Conservation (phyloP, 306 rosid species). For the Ormosia semicastrata region DNA sequence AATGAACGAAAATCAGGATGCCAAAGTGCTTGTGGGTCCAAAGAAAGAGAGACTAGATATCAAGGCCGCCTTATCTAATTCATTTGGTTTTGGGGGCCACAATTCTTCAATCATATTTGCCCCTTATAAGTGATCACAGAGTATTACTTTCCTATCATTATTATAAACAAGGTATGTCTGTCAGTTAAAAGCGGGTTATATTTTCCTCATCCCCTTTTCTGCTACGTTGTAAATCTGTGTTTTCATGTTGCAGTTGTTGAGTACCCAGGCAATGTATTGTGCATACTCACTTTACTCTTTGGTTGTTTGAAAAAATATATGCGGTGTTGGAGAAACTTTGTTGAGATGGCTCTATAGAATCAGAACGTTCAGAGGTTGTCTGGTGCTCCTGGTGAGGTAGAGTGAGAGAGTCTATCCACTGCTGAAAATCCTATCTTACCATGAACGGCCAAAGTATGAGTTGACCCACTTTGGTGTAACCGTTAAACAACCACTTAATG, state of each 20-base stretch:
- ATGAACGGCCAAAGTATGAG: slow-evolving; percentile 42
- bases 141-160: slow-evolving; percentile 34
- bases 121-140: slow-evolving; percentile 61
- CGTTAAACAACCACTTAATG: slow-evolving; percentile 26
- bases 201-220: not conserved
- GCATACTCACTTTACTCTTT: slow-evolving; percentile 21
- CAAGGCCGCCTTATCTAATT: slow-evolving; percentile 89
- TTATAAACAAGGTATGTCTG: slow-evolving; percentile 39
- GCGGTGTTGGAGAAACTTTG: slow-evolving; percentile 16
- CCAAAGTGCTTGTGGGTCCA: slow-evolving; percentile 77
- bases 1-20: slow-evolving; percentile 51
- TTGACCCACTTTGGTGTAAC: slow-evolving; percentile 46
- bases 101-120: slow-evolving; percentile 92
- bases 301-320: slow-evolving; percentile 21
- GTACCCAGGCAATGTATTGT: slow-evolving; percentile 29
- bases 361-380: slow-evolving; percentile 19
- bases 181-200: not conserved
- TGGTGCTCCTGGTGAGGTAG: slow-evolving; percentile 31
- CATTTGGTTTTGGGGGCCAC: slow-evolving; percentile 98
- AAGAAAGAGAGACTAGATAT: slow-evolving; percentile 81
- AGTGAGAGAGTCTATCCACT: slow-evolving; percentile 29
- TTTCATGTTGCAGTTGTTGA: slow-evolving; percentile 36
- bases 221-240: not conserved
- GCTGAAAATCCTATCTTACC: slow-evolving; percentile 23
- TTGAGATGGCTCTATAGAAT: slow-evolving; percentile 24